These are phyloP conservation scores for Nannochloropsis gaditana DNA, from an alignment of 108 stramenopile genomes.

Conservation along the genomic window DNA sequence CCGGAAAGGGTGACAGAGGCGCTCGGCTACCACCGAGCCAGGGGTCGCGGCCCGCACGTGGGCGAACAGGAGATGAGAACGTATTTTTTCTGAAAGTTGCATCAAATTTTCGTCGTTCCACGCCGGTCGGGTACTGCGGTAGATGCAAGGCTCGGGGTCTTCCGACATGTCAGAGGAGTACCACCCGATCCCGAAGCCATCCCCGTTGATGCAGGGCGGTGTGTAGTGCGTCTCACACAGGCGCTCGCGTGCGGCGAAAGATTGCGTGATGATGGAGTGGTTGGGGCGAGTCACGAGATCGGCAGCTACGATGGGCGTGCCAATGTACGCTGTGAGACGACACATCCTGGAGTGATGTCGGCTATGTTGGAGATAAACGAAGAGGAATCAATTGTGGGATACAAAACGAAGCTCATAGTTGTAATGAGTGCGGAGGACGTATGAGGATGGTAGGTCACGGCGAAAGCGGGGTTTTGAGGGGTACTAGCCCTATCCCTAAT, in stretches of 20 bases:
- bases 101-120: slow-evolving; percentile 35
- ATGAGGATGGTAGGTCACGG: background rate
- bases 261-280: slow-evolving; percentile 27
- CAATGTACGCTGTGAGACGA: background rate
- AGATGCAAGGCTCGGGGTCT: background rate
- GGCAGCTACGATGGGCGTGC: background rate
- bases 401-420: background rate
- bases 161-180: slow-evolving; percentile 6
- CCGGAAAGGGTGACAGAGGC: slow-evolving; percentile 39
- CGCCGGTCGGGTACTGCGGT: slow-evolving; percentile 21
- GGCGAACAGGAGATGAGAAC: slow-evolving; percentile 29
- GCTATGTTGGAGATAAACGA: background rate
- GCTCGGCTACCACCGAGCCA: slow-evolving; percentile 30
- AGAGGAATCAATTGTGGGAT: background rate
- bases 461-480: background rate
- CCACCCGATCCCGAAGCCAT: slow-evolving; percentile 47
- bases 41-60: slow-evolving; percentile 48
- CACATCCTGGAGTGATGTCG: background rate
- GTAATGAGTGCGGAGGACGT: background rate
- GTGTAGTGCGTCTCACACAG: background rate
- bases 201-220: slow-evolving; percentile 36
- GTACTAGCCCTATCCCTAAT: too few relatives aligned
- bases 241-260: slow-evolving; percentile 17
- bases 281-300: slow-evolving; percentile 23
- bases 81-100: slow-evolving; percentile 29